Evolutionary conservation across 2,329 filamentous ascomycete species (phyloP).

Genomic region (Ascochyta viciae-villosae): DNA sequence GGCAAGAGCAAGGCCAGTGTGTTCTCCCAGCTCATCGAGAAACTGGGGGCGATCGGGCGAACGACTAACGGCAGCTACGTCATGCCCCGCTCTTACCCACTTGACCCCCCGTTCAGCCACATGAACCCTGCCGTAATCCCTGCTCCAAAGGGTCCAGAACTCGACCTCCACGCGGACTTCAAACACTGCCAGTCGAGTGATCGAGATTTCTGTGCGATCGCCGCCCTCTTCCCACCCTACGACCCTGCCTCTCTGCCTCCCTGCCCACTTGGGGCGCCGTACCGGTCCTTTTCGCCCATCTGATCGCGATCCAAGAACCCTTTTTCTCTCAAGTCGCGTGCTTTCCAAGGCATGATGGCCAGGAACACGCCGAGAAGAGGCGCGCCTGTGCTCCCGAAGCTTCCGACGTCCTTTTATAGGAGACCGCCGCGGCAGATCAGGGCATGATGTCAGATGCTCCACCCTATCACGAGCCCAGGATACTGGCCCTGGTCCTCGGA

Average conservation of each 20-base stretch:
- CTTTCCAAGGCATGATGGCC: constrained; percentile 5
- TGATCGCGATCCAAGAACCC: constrained; percentile 10
- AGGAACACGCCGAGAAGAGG: constrained; percentile 17
- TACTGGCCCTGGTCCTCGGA: no score
- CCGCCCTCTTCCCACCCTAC: constrained; percentile 8
- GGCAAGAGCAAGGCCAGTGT: constrained; percentile 6
- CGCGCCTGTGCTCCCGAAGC: constrained; percentile 7
- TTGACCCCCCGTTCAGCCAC: constrained; percentile 17
- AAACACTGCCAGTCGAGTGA: constrained; percentile 23
- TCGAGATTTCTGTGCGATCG: constrained; percentile 27
- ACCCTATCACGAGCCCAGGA: not conserved
- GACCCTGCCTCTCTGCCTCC: constrained; percentile 1
- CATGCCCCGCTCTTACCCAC: constrained; percentile 5
- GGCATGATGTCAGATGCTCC: constrained; percentile 8
- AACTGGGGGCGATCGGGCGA: constrained; percentile 23
- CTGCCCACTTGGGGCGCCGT: not conserved
- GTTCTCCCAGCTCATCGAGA: constrained; percentile 23
- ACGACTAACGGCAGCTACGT: constrained; percentile 24
- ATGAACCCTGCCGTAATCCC: constrained; percentile 20
- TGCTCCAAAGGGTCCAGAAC: constrained; percentile 17
- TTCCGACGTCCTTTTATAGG: constrained; percentile 4
- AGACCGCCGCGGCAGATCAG: not conserved
- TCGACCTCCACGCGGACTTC: constrained; percentile 19
- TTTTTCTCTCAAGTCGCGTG: constrained; percentile 3
- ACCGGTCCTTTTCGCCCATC: constrained; percentile 8